Evolutionary conservation across 1,284 basidiomycete species (phyloP).

Genomic region (Chalciporus sp.): DNA sequence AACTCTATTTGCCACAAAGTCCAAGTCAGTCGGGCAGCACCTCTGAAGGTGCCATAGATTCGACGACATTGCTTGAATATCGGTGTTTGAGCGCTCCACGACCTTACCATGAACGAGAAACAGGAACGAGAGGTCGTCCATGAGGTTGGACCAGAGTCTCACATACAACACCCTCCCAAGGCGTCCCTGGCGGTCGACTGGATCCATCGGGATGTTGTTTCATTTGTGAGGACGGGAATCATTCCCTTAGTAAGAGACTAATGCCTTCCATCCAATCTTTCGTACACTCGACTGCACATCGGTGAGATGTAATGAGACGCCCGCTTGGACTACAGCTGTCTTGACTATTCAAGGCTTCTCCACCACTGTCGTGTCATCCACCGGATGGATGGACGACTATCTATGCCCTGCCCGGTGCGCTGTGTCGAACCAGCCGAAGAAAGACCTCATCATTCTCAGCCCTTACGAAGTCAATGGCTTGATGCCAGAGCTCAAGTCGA

Average conservation of each 20-base stretch:
- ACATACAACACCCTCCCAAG: conserved; percentile 38
- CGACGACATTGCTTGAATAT: conserved; percentile 31
- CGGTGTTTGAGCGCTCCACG: conserved; percentile 21
- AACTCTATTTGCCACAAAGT: conserved; percentile 34
- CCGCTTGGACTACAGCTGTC: conserved; percentile 26
- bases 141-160: conserved; percentile 44
- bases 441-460: conserved; percentile 44
- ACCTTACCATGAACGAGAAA: conserved; percentile 43
- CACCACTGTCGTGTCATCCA: background rate
- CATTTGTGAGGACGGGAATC: conserved; percentile 31
- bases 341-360: conserved; percentile 37
- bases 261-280: conserved; percentile 18
- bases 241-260: conserved; percentile 2
- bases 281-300: conserved; percentile 14
- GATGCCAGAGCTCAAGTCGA: conserved; percentile 39
- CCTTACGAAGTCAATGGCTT: conserved; percentile 48
- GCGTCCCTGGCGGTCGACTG: conserved; percentile 25
- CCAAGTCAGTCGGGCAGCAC: background rate
- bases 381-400: conserved; percentile 31
- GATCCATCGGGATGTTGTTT: conserved; percentile 21
- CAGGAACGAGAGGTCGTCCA: conserved; percentile 52
- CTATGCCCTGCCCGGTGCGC: conserved; percentile 49
- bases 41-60: conserved; percentile 26
- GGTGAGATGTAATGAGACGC: conserved; percentile 2
- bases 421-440: conserved; percentile 24